These are phyloP conservation scores for Prunus kanzakura DNA, from an alignment of 306 rosid genomes.

Conservation along the genomic window DNA sequence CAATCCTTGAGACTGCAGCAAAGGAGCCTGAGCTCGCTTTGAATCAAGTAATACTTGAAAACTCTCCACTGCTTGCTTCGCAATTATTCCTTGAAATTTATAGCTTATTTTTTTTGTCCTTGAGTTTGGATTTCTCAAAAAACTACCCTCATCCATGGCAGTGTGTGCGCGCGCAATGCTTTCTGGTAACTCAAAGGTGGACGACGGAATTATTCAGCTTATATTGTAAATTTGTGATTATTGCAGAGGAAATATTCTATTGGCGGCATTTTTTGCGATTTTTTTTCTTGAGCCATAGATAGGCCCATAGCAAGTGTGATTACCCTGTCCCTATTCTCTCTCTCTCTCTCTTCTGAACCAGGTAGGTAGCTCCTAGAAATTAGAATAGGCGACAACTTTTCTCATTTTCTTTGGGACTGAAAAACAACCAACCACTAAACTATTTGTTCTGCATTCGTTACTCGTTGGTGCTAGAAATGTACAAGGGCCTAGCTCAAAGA, in stretches of 20 bases:
- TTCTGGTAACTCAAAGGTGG: not conserved
- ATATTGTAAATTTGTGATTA: slow-evolving; percentile 9
- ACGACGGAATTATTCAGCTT: too few species aligned
- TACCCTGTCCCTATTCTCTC: too few species aligned
- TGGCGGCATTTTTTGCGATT: not conserved
- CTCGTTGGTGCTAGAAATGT: not conserved
- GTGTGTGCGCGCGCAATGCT: not conserved
- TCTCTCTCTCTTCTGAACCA: not conserved
- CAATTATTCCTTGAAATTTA: not conserved
- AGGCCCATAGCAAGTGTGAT: not conserved
- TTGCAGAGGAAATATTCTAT: slow-evolving; percentile 2
- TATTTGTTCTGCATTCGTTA: not conserved
- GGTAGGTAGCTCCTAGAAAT: not conserved
- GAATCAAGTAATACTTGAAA: slow-evolving; percentile 29
- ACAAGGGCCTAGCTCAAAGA: not conserved
- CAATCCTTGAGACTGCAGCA: slow-evolving; percentile 59
- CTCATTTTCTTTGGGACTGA: not conserved
- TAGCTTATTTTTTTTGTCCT: not conserved
- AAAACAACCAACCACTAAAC: not conserved
- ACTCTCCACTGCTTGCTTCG: slow-evolving; percentile 8
- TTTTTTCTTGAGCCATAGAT: not conserved
- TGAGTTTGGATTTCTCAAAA: not conserved
- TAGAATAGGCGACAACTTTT: not conserved
- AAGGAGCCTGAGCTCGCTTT: slow-evolving; percentile 25
- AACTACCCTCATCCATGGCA: not conserved